A percentile compares a stretch with the other conserved stretches of the same genome.
These are phyloP conservation scores for Ensete glaucum DNA, from an alignment of 176 grass and related monocot species.

Conservation along the genomic window DNA sequence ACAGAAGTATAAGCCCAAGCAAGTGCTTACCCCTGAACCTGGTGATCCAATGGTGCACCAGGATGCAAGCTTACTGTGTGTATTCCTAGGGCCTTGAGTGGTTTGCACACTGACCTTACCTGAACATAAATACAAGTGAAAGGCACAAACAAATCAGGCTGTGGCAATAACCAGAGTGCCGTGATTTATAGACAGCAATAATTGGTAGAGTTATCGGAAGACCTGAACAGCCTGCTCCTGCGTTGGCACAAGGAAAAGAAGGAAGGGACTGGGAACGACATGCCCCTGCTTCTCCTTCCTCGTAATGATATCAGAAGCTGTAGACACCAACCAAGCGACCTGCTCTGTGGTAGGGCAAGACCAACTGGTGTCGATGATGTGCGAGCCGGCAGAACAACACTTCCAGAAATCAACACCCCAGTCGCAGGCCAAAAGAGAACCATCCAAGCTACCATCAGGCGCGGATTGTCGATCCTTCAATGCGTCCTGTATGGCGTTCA, in stretches of 20 bases:
- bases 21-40: slow-evolving; percentile 53
- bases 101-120: slow-evolving; percentile 69
- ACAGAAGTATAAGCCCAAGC: not conserved
- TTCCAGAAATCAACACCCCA: slow-evolving; percentile 90
- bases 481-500: slow-evolving; percentile 70
- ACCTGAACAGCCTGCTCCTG: slow-evolving; percentile 66
- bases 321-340: slow-evolving; percentile 71
- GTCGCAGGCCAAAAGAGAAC: slow-evolving; percentile 33
- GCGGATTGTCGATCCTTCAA: slow-evolving; percentile 24
- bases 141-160: not conserved
- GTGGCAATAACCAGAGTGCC: slow-evolving; percentile 8
- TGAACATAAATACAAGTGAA: slow-evolving; percentile 4
- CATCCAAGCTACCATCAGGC: slow-evolving; percentile 12
- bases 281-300: slow-evolving; percentile 76
- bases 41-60: slow-evolving; percentile 47
- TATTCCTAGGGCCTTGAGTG: slow-evolving; percentile 60
- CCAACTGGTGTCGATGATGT: slow-evolving; percentile 57
- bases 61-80: slow-evolving; percentile 87
- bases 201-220: not conserved
- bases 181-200: not conserved
- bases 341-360: slow-evolving; percentile 42
- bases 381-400: slow-evolving; percentile 37
- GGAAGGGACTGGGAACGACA: slow-evolving; percentile 48
- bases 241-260: slow-evolving; percentile 65
- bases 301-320: slow-evolving; percentile 58